Percentiles rank a stretch among this genome's conserved stretches.
These are phyloP conservation scores for Ilyonectria robusta DNA, from an alignment of 2,329 filamentous ascomycete genomes.

Conservation along the genomic window DNA sequence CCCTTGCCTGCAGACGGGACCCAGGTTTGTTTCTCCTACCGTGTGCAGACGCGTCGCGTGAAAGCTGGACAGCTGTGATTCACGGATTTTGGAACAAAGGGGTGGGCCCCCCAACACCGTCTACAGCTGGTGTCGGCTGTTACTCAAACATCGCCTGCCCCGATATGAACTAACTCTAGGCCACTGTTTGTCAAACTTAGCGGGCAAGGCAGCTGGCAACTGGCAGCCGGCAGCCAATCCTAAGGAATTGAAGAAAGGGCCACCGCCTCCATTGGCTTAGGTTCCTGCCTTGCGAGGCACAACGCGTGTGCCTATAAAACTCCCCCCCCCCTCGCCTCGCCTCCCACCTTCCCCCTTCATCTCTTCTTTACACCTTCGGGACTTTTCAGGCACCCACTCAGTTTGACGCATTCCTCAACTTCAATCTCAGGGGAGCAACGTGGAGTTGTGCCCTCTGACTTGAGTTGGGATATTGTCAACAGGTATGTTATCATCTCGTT, in stretches of 20 bases:
- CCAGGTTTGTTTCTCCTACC: not conserved
- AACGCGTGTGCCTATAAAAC: not conserved
- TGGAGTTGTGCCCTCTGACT: constrained; percentile 31
- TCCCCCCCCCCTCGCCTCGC: not conserved
- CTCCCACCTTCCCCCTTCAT: constrained; percentile 10
- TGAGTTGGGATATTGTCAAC: constrained; percentile 11
- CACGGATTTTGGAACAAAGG: not conserved
- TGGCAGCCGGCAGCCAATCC: not conserved
- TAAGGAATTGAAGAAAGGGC: not conserved
- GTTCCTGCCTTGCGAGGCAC: constrained; percentile 10
- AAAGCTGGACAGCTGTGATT: not conserved
- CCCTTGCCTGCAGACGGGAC: too few species aligned
- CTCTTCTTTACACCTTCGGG: constrained; percentile 21
- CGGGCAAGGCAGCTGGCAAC: not conserved
- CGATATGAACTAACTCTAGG: not conserved
- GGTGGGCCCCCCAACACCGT: not conserved
- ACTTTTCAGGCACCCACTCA: constrained; percentile 3
- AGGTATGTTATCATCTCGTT: constrained; percentile 23
- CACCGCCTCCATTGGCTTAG: not conserved
- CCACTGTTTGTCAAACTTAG: not conserved
- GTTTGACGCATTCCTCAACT: constrained; percentile 12
- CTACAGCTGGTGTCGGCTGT: not conserved
- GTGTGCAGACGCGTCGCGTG: constrained; percentile 2
- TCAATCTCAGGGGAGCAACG: constrained; percentile 30
- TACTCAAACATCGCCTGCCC: not conserved